Evolutionary conservation across 2,329 filamentous ascomycete genomes (phyloP), one percentile per base, ranked within the genome.

Genomic region (Orbilia quercus): DNA sequence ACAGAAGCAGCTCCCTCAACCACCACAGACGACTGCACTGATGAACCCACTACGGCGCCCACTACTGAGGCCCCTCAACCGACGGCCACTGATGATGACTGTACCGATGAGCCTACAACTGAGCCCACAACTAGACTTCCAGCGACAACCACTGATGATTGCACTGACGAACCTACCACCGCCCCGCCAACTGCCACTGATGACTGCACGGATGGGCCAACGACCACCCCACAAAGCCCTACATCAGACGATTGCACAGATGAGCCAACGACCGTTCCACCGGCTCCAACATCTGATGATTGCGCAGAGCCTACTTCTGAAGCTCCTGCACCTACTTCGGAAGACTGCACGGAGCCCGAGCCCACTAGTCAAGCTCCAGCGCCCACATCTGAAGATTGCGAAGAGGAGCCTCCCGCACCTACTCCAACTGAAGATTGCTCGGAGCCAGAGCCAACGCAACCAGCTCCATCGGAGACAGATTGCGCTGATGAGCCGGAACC

Each of bases 161-260:
- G 67, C 22, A 63, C 66, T 14, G 67, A 72, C 5, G 67, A 72
- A 20, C 67, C 67, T n/a, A 47, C 51, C 18, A 54, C 65, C 18
- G 38, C 53, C 7, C 66, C 34, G 34, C 45, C 67, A 47, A 22
- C 54, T 12, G 59, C 59, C 16, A 64, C 51, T 3, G 67, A 72
- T 53, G 67, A 72, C 47, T 72, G 67, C 51, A 63, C 50, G 7
- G 67, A 72, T 4, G 67, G 65, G 20, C 67, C 67, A 44, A 45
- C 51, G 7, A 34, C 48, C 25, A n/a, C 57, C 38, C 31, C 47
- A 40, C 57, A 57, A 34, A 18, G 20, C 38, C 34, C 63, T 9
- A 67, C 53, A 12, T 55, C 34, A 5, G 47, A 64, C 48, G 59
- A 64, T 20, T 64, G 48, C 23, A 40, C 28, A 9, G 59, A 64